These are phyloP conservation scores for Trichoderma cornu-damae DNA, from an alignment of 2,329 filamentous ascomycete genomes.

Conservation along the genomic window DNA sequence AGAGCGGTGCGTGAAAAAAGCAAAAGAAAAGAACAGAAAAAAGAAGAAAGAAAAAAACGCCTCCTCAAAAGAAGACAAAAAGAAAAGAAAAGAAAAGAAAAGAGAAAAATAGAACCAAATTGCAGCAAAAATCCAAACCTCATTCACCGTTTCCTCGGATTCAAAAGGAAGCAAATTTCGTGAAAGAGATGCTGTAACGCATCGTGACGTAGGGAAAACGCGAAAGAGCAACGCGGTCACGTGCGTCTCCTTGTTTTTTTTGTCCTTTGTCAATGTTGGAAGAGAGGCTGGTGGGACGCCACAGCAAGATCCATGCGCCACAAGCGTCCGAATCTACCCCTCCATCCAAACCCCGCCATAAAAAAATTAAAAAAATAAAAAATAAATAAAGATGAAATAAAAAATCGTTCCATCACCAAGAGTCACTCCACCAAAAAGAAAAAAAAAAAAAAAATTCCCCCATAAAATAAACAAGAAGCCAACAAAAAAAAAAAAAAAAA, in stretches of 20 bases:
- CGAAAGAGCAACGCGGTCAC: constrained; percentile 36
- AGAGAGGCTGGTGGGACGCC: not conserved
- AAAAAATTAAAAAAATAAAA: not conserved
- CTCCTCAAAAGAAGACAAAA: too few species aligned
- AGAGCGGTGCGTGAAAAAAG: not conserved
- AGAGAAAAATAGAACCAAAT: constrained; percentile 3
- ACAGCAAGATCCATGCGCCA: constrained; percentile 3
- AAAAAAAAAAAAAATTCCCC: too few species aligned
- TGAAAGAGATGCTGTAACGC: not conserved
- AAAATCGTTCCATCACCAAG: not conserved
- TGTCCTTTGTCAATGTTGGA: not conserved
- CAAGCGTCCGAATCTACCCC: constrained; percentile 8
- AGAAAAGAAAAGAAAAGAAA: not conserved
- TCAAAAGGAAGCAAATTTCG: not conserved
- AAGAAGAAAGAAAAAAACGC: not conserved
- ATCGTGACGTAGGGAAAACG: constrained; percentile 30
- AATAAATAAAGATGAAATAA: not conserved
- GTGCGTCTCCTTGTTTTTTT: constrained; percentile 13
- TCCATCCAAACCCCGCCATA: constrained; percentile 19
- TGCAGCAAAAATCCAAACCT: not conserved
- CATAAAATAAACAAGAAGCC: constrained; percentile 12
- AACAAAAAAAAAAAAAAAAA: not conserved
- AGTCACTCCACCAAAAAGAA: not conserved
- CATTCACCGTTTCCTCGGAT: not conserved
- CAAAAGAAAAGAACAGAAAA: not conserved